These are phyloP conservation scores for Asterionellopsis glacialis DNA, from an alignment of 108 stramenopile genomes.

Conservation along the genomic window DNA sequence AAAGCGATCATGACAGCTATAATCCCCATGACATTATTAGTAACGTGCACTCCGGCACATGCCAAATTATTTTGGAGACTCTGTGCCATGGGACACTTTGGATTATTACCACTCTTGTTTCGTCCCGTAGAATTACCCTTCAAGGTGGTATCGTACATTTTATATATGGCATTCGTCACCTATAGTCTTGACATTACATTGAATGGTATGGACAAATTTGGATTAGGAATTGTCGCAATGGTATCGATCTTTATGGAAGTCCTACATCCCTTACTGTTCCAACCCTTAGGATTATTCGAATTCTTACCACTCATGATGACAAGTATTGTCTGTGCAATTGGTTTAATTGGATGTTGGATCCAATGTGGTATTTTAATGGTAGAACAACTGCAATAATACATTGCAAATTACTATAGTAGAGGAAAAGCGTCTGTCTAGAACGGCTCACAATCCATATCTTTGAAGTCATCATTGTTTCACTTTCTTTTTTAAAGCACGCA, in stretches of 20 bases:
- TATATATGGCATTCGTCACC: constrained; percentile 40
- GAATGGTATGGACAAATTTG: constrained; percentile 15
- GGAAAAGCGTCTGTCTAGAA: no score
- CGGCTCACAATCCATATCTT: no score
- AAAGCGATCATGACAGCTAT: constrained; percentile 90
- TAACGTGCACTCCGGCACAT: constrained; percentile 15
- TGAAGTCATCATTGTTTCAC: no score
- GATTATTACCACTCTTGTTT: constrained; percentile 68
- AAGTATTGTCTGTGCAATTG: constrained; percentile 56
- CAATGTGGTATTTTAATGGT: constrained; percentile 21
- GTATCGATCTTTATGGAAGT: constrained; percentile 38
- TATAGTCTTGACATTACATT: constrained; percentile 1
- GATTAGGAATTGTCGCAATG: constrained; percentile 17
- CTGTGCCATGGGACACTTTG: constrained; percentile 55
- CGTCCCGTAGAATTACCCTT: constrained; percentile 50
- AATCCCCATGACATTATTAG: constrained; percentile 63
- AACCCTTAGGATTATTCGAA: constrained; percentile 40
- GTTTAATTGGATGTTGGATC: constrained; percentile 59
- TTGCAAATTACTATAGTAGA: no score
- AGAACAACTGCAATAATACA: no score
- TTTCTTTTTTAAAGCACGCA: no score
- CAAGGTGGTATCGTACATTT: constrained; percentile 40
- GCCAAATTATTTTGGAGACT: constrained; percentile 42
- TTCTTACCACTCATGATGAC: constrained; percentile 77
- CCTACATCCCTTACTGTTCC: constrained; percentile 49